phyloP scores from a whole-genome alignment of 164 flowering plant species.

The Magnolia officinalis region DNA sequence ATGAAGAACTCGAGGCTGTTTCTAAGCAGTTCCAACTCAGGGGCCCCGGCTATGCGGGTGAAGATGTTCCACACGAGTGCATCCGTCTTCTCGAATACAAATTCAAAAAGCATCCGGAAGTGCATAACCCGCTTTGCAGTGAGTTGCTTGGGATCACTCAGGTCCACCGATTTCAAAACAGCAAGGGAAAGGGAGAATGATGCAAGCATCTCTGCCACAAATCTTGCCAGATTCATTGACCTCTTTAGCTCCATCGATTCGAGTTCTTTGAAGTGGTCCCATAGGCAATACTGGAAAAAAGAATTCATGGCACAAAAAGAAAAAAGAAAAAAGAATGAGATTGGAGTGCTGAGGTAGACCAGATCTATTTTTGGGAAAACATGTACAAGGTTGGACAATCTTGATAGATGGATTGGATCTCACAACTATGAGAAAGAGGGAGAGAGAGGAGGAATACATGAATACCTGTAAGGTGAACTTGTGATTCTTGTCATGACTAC shows the following conservation, averaged over 20 bases:
- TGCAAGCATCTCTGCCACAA: constrained; percentile 65
- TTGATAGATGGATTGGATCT: too few species aligned
- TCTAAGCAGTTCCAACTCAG: constrained; percentile 70
- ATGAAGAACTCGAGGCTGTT: constrained; percentile 62
- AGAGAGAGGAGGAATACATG: not conserved
- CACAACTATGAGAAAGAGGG: too few species aligned
- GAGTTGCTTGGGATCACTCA: constrained; percentile 41
- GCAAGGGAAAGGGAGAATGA: constrained; percentile 75
- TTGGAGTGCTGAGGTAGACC: too few species aligned
- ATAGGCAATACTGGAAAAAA: constrained; percentile 68
- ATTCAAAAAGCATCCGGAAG: constrained; percentile 76
- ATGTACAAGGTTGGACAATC: too few species aligned
- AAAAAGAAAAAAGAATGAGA: not conserved
- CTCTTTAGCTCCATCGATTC: constrained; percentile 66
- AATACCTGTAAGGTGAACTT: constrained; percentile 89
- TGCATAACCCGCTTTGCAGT: constrained; percentile 79
- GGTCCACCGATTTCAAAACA: constrained; percentile 58
- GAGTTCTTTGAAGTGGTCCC: constrained; percentile 92
- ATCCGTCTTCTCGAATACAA: constrained; percentile 65
- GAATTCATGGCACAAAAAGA: not conserved
- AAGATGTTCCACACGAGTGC: constrained; percentile 73
- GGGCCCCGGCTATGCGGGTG: constrained; percentile 64
- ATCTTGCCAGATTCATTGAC: constrained; percentile 79
- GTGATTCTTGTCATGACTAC: constrained; percentile 90
- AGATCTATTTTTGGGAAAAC: too few species aligned